A percentile compares a stretch with the other conserved stretches of the same genome.
phyloP scores from a whole-genome alignment of 2,329 filamentous ascomycete genomes.

The Dryadomyces quercivorus region DNA sequence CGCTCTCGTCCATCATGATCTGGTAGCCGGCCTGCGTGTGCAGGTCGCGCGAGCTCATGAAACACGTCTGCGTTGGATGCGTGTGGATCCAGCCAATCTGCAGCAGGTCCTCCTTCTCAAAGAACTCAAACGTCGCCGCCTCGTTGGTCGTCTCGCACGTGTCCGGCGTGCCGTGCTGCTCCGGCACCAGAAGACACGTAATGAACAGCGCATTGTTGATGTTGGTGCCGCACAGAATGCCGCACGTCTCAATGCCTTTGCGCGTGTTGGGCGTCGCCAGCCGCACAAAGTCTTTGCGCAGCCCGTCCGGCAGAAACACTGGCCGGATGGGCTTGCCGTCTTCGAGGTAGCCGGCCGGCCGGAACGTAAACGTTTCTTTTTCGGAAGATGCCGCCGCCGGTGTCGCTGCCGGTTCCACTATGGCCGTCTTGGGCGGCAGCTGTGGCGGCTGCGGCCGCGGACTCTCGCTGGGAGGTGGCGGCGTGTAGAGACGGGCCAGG shows the following conservation, averaged over 20 bases:
- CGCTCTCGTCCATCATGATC: constrained; percentile 89
- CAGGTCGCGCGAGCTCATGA: constrained; percentile 88
- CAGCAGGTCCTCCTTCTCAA: constrained; percentile 70
- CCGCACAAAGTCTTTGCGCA: constrained; percentile 63
- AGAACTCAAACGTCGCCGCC: constrained; percentile 75
- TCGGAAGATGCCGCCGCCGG: constrained; percentile 4
- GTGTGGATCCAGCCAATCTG: constrained; percentile 97
- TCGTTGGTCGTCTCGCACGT: constrained; percentile 94
- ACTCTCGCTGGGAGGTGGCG: neutral
- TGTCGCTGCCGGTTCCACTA: neutral
- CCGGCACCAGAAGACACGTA: constrained; percentile 75
- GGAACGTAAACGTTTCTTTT: constrained; percentile 59
- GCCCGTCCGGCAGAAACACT: constrained; percentile 67
- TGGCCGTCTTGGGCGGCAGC: constrained; percentile 13
- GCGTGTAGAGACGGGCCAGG: neutral
- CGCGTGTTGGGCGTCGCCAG: constrained; percentile 66
- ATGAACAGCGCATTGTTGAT: constrained; percentile 93
- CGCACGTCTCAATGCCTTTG: constrained; percentile 83
- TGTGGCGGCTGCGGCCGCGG: constrained; percentile 10
- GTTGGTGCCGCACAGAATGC: constrained; percentile 80
- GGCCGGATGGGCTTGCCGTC: constrained; percentile 78
- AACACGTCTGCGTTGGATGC: constrained; percentile 91
- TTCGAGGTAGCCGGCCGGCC: constrained; percentile 77
- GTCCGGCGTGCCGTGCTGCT: constrained; percentile 80
- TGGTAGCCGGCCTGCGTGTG: constrained; percentile 94